A percentile compares a stretch with the other conserved stretches of the same genome.
Evolutionary conservation across 2,329 filamentous ascomycete species (phyloP).

Genomic region (Cladosporium cucumerinum): DNA sequence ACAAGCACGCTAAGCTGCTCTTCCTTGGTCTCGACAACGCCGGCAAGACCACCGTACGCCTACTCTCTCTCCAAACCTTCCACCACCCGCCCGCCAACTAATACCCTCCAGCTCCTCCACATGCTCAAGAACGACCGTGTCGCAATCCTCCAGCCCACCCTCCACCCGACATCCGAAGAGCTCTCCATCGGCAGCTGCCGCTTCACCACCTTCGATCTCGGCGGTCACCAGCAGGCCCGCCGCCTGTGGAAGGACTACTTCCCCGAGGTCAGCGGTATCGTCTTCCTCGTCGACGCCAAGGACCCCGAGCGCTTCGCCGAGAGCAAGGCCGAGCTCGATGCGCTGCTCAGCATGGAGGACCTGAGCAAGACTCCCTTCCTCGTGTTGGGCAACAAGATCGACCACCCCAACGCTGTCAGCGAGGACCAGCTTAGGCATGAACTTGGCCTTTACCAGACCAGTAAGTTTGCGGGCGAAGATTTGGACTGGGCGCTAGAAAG

Average conservation of each 20-base stretch:
- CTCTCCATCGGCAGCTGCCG: slow-evolving; percentile 75
- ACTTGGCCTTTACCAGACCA: slow-evolving; percentile 92
- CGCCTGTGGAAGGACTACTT: slow-evolving; percentile 97
- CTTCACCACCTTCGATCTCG: slow-evolving; percentile 91
- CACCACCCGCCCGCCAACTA: slow-evolving; percentile 13
- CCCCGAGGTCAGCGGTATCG: slow-evolving; percentile 91
- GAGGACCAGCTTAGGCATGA: slow-evolving; percentile 93
- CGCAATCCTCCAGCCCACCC: slow-evolving; percentile 82
- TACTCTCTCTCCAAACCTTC: background rate
- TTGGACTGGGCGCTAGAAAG: background rate
- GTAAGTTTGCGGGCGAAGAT: slow-evolving; percentile 35
- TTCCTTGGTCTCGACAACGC: slow-evolving; percentile 93
- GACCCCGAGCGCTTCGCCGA: slow-evolving; percentile 92
- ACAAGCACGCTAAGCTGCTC: slow-evolving; percentile 94
- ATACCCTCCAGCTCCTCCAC: slow-evolving; percentile 60
- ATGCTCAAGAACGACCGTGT: slow-evolving; percentile 98
- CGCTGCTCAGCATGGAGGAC: slow-evolving; percentile 94
- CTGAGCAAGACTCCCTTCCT: slow-evolving; percentile 93
- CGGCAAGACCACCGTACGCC: slow-evolving; percentile 74
- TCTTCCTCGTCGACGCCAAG: slow-evolving; percentile 97
- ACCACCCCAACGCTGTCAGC: slow-evolving; percentile 90
- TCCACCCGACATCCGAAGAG: slow-evolving; percentile 91
- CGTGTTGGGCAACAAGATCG: slow-evolving; percentile 98
- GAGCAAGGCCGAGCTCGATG: slow-evolving; percentile 92
- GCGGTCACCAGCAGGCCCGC: slow-evolving; percentile 90